Conservation (phyloP, 108 stramenopile genomes). For the Chaetoceros tenuissimus region DNA sequence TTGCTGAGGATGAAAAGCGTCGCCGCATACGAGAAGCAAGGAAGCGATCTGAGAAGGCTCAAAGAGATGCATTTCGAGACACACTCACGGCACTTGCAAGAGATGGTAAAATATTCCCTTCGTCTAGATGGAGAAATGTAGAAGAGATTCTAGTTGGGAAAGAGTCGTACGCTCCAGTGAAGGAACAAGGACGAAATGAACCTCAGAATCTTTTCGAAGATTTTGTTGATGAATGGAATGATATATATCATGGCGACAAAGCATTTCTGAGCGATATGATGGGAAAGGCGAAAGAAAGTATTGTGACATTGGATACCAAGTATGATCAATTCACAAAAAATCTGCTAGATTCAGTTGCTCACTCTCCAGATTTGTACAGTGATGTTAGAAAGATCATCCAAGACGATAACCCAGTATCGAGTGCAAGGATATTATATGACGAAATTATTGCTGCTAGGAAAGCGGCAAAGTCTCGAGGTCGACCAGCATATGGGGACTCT, state of each 20-base stretch:
- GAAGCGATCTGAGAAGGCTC: constrained; percentile 64
- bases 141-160: constrained; percentile 39
- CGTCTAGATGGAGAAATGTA: constrained; percentile 43
- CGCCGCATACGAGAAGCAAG: constrained; percentile 66
- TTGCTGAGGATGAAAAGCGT: constrained; percentile 69
- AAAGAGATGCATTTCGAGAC: constrained; percentile 55
- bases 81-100: constrained; percentile 33
- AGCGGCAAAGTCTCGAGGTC: neutral
- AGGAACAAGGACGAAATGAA: constrained; percentile 52
- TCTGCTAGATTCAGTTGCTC: constrained; percentile 37
- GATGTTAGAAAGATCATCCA: constrained; percentile 46
- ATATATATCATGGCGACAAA: constrained; percentile 49
- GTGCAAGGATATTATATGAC: constrained; percentile 49
- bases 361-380: constrained; percentile 35
- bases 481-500: constrained; percentile 34
- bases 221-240: constrained; percentile 68
- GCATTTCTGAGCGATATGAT: constrained; percentile 34
- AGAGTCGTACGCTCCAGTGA: constrained; percentile 36
- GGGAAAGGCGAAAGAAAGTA: constrained; percentile 16
- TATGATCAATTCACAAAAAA: constrained; percentile 47
- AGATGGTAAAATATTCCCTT: constrained; percentile 44
- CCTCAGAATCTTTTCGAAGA: constrained; percentile 70
- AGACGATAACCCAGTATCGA: constrained; percentile 52
- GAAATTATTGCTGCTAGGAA: constrained; percentile 22
- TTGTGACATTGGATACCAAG: constrained; percentile 16